Conservation (phyloP, 257 asterid genomes). For the Osmanthus fragrans region DNA sequence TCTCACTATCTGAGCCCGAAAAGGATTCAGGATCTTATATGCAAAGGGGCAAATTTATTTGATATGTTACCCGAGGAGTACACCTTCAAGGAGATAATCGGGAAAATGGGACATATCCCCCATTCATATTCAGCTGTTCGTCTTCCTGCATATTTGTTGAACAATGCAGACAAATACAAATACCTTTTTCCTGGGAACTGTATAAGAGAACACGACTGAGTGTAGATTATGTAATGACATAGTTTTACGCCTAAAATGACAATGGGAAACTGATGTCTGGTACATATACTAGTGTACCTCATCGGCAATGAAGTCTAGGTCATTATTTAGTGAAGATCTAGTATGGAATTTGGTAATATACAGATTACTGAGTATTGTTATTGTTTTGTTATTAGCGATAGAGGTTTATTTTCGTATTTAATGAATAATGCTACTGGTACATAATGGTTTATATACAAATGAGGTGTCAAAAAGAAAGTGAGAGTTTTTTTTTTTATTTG, state of each 20-base stretch:
- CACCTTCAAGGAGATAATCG: conserved; percentile 62
- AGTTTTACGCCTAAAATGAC: too few species aligned
- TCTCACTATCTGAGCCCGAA: conserved; percentile 52
- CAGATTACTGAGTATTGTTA: neutral
- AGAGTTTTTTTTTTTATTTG: too few species aligned
- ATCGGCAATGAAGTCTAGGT: neutral
- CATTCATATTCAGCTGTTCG: conserved; percentile 61
- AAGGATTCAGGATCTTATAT: conserved; percentile 62
- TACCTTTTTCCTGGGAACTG: conserved; percentile 71
- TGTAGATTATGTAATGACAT: neutral
- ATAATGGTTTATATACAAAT: too few species aligned
- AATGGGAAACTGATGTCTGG: neutral
- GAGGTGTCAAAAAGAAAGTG: too few species aligned
- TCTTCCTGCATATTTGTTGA: conserved; percentile 52
- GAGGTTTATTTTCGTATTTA: neutral
- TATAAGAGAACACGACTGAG: conserved; percentile 49
- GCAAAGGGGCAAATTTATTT: conserved; percentile 57
- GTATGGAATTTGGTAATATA: conserved; percentile 10
- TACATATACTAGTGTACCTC: neutral
- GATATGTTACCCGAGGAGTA: conserved; percentile 79
- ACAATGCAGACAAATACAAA: conserved; percentile 48
- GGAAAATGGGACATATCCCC: conserved; percentile 69
- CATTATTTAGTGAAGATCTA: conserved; percentile 13
- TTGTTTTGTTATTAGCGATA: neutral
- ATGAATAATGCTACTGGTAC: too few species aligned